phyloP scores from a whole-genome alignment of 176 grass and related monocot genomes.

The Oryza meridionalis region DNA sequence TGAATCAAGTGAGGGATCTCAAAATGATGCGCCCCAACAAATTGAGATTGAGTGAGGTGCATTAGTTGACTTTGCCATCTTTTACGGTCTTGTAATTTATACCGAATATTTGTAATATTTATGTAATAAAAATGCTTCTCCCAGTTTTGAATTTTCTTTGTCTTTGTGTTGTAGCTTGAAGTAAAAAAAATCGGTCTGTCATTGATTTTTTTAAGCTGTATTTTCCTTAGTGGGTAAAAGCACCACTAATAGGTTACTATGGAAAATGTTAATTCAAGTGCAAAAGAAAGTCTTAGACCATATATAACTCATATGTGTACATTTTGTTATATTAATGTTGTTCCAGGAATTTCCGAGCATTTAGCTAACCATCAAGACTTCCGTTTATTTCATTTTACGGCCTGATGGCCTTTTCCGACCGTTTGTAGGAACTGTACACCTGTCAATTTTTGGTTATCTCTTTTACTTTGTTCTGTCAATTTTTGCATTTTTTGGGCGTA shows the following conservation, averaged over 20 bases:
- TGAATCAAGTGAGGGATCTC: slow-evolving; percentile 49
- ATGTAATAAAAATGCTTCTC: slow-evolving; percentile 9
- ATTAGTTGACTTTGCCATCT: slow-evolving; percentile 1
- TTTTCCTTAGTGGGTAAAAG: background rate
- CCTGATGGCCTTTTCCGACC: background rate
- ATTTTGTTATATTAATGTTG: background rate
- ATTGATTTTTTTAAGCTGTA: background rate
- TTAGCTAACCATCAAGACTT: background rate
- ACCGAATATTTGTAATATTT: slow-evolving; percentile 29
- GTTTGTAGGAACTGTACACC: background rate
- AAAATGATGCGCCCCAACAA: slow-evolving; percentile 73
- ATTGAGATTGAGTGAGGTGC: slow-evolving; percentile 89
- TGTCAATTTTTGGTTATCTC: background rate
- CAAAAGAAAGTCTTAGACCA: background rate
- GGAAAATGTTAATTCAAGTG: background rate
- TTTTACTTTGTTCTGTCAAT: background rate
- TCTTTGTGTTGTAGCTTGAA: slow-evolving; percentile 9
- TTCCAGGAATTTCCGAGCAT: background rate
- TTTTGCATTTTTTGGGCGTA: background rate
- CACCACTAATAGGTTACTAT: background rate
- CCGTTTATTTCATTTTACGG: background rate
- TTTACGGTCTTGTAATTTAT: slow-evolving; percentile 32
- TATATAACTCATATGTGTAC: background rate
- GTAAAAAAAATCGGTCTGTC: slow-evolving; percentile 18
- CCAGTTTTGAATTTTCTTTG: background rate